Percentiles rank a stretch among this genome's conserved stretches.
Evolutionary conservation across 2,329 filamentous ascomycete species (phyloP).

Genomic region (Arthrobotrys iridis): DNA sequence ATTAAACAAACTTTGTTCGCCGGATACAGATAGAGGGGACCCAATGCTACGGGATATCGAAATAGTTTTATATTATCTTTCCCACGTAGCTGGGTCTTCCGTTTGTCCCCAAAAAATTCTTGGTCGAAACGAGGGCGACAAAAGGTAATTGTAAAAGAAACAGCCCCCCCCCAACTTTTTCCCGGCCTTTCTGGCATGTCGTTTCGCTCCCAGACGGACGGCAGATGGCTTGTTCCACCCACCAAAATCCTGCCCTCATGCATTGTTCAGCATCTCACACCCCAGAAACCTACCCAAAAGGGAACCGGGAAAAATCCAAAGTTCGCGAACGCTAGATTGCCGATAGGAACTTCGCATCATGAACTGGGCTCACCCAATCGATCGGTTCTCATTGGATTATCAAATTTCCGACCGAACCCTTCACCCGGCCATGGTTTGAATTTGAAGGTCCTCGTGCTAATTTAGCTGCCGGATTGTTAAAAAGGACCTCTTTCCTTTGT

Average conservation of each 20-base stretch:
- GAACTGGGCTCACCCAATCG: constrained; percentile 53
- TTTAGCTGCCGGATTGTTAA: constrained; percentile 45
- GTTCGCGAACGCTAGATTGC: constrained; percentile 55
- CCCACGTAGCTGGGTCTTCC: constrained; percentile 12
- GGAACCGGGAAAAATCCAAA: constrained; percentile 49
- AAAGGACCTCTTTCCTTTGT: not conserved
- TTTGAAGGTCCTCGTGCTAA: constrained; percentile 33
- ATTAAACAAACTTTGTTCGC: too few relatives aligned
- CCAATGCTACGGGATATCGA: constrained; percentile 7
- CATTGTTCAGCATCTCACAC: constrained; percentile 42
- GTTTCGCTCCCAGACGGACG: constrained; percentile 6
- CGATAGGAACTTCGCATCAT: constrained; percentile 52
- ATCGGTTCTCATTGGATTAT: constrained; percentile 53
- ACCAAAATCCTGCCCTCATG: constrained; percentile 26
- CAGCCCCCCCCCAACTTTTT: not conserved
- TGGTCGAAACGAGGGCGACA: not conserved
- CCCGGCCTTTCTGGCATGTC: constrained; percentile 42
- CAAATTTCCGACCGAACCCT: constrained; percentile 49
- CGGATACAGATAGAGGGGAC: not conserved
- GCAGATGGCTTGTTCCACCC: constrained; percentile 15
- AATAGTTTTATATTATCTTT: constrained; percentile 33
- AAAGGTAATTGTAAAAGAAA: not conserved
- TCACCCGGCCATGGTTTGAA: not conserved
- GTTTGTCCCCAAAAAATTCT: not conserved
- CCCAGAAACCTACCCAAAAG: constrained; percentile 48